Evolutionary conservation across 164 flowering plant species (phyloP).

Genomic region (Cinnamomum chago): DNA sequence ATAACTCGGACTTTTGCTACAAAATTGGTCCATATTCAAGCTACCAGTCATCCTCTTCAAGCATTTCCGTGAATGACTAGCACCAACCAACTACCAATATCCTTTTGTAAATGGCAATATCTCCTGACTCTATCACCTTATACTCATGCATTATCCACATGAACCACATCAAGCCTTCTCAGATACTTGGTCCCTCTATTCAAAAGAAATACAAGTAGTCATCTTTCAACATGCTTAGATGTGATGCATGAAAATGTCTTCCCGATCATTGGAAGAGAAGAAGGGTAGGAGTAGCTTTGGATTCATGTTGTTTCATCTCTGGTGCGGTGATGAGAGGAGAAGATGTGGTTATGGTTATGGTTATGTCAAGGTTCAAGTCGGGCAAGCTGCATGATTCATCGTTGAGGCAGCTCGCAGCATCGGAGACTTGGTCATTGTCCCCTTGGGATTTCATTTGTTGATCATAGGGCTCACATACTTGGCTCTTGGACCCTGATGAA

Average conservation of each 20-base stretch:
- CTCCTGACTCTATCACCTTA: neutral
- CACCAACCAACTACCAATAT: neutral
- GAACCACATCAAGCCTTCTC: neutral
- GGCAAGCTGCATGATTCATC: conserved; percentile 20
- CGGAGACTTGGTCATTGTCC: conserved; percentile 20
- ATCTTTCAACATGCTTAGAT: neutral
- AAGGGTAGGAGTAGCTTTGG: neutral
- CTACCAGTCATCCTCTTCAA: too few species aligned
- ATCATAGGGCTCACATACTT: neutral
- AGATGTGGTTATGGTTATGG: conserved; percentile 19
- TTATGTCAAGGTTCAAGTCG: conserved; percentile 50
- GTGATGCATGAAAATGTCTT: neutral
- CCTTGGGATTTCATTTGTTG: conserved; percentile 3
- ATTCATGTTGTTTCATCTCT: conserved; percentile 1
- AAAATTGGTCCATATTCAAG: too few species aligned
- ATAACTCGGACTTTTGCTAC: too few species aligned
- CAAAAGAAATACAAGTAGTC: neutral
- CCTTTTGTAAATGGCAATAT: neutral
- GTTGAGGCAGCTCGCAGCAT: conserved; percentile 28
- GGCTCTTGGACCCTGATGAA: conserved; percentile 16
- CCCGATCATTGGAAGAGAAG: conserved; percentile 12
- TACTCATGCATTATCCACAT: neutral
- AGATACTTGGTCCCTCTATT: neutral
- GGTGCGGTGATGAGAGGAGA: conserved; percentile 5
- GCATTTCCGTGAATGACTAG: too few species aligned